Percentiles rank a stretch among this genome's conserved stretches.
These are phyloP conservation scores for Ascochyta lentis DNA, from an alignment of 2,329 filamentous ascomycete species.

Conservation along the genomic window DNA sequence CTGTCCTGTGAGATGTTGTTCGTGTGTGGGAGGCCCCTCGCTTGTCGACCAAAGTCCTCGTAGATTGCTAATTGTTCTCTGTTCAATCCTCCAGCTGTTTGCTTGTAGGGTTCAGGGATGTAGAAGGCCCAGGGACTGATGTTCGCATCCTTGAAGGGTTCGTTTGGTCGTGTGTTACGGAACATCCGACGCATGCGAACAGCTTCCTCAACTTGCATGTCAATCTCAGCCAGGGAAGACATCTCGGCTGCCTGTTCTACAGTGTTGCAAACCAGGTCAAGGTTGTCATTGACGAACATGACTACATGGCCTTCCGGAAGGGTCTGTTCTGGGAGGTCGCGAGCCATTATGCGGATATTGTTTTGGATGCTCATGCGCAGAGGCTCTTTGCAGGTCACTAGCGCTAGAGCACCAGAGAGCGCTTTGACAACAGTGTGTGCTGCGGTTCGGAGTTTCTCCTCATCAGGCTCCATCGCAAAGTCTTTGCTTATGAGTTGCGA, in stretches of 20 bases:
- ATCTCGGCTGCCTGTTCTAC: conserved; percentile 97
- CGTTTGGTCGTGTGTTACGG: conserved; percentile 75
- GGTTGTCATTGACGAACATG: conserved; percentile 98
- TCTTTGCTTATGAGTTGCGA: conserved; percentile 96
- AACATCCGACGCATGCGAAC: conserved; percentile 80
- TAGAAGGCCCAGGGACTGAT: conserved; percentile 92
- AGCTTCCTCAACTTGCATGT: conserved; percentile 86
- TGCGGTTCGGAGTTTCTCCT: conserved; percentile 82
- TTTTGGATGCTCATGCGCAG: conserved; percentile 96
- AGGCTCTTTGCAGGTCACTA: conserved; percentile 98
- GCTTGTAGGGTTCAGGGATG: conserved; percentile 91
- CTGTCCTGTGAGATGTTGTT: conserved; percentile 65
- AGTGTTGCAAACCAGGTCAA: conserved; percentile 89
- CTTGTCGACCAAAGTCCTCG: conserved; percentile 91
- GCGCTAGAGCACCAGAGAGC: conserved; percentile 87
- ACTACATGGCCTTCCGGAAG: conserved; percentile 94
- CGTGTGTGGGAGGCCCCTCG: conserved; percentile 67
- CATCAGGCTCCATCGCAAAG: conserved; percentile 90
- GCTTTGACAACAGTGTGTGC: conserved; percentile 95
- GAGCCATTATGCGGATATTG: conserved; percentile 87
- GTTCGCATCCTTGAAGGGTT: conserved; percentile 81
- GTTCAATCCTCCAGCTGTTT: conserved; percentile 83
- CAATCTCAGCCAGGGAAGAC: conserved; percentile 90
- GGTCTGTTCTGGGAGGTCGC: conserved; percentile 69
- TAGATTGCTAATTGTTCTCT: conserved; percentile 94